A percentile compares a stretch with the other conserved stretches of the same genome.
phyloP scores from a whole-genome alignment of 2,329 filamentous ascomycete genomes.

The Aspergillus amoenus region DNA sequence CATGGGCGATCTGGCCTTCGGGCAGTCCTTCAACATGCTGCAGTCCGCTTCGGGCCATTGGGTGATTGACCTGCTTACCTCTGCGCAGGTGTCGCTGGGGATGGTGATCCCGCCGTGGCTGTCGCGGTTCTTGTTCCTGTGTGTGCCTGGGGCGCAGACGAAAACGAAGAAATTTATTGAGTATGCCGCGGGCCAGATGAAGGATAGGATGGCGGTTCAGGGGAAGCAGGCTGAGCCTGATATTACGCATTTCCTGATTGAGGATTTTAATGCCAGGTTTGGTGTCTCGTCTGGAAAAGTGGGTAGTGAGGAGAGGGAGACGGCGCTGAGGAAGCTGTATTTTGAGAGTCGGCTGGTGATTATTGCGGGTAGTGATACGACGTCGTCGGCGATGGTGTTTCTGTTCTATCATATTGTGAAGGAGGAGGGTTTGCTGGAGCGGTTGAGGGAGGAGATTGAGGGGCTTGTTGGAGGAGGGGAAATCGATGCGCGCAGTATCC shows the following conservation, averaged over 20 bases:
- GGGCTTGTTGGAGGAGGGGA: slow-evolving; percentile 3
- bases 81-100: not conserved
- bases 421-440: not conserved
- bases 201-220: not conserved
- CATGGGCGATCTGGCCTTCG: slow-evolving; percentile 1
- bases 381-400: too few species aligned
- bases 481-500: not conserved
- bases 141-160: not conserved
- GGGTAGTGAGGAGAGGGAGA: too few species aligned
- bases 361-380: too few species aligned
- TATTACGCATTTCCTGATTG: too few species aligned
- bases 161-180: slow-evolving; percentile 17
- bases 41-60: slow-evolving; percentile 18
- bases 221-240: too few species aligned
- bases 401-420: too few species aligned
- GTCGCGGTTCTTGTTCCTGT: slow-evolving; percentile 17
- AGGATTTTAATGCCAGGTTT: too few species aligned
- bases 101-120: slow-evolving; percentile 18
- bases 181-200: not conserved
- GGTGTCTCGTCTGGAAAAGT: too few species aligned
- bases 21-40: slow-evolving; percentile 1
- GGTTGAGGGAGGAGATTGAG: slow-evolving; percentile 9
- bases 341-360: too few species aligned
- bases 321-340: too few species aligned
- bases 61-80: slow-evolving; percentile 18